Base-by-base conservation (phyloP, 2,329 filamentous ascomycete genomes). In the Penicillium sp. region DNA sequence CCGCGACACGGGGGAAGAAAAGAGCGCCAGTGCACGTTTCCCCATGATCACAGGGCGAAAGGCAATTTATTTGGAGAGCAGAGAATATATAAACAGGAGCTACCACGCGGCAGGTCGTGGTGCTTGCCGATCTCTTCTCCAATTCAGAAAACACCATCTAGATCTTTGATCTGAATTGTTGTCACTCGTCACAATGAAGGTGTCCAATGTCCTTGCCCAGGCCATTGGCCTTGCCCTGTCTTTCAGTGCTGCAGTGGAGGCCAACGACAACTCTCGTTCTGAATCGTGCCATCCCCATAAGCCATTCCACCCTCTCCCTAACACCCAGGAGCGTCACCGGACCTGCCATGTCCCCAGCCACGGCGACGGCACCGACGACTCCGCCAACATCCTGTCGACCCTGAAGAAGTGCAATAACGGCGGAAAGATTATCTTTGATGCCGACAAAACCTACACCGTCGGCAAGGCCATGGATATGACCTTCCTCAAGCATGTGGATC, bases 381-480 rank as follows among this genome's bases (percentile, higher is more conserved):
- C 82, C 42, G 60, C 75, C 25, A 73, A 81, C 57, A 83, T 89
- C 52, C 64, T 88, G 8, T 71, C 78, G 1, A 85, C 86, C 0
- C 73, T 88, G 57, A 75, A 86, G 47, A 67, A 79, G 58, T 89
- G 87, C 73, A 89, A 89, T 67, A 75, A 86, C 60, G 86, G 86
- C 11, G 87, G 87, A 7, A 84, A 83, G 12, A 83, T 88, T 5
- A 78, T 89, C 1, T 84, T 90, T 49, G 78, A 81, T 3, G 75
- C 78, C 17, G 82, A 84, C 34, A 76, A 79, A 58, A 80, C 78
- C 4, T 90, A 90, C 69, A 84, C 80, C 1, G 83, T 90, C 61
- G 86, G 82, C 14, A 89, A 85, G 0, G 85, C 87, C 0, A 70
- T 90, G 37, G 85, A 90, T 66, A 73, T 90, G 65, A 88, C 85